A percentile compares a stretch with the other conserved stretches of the same genome.
phyloP scores from a whole-genome alignment of 805 yeast species.

The Tetrapisispora pingtungensis region DNA sequence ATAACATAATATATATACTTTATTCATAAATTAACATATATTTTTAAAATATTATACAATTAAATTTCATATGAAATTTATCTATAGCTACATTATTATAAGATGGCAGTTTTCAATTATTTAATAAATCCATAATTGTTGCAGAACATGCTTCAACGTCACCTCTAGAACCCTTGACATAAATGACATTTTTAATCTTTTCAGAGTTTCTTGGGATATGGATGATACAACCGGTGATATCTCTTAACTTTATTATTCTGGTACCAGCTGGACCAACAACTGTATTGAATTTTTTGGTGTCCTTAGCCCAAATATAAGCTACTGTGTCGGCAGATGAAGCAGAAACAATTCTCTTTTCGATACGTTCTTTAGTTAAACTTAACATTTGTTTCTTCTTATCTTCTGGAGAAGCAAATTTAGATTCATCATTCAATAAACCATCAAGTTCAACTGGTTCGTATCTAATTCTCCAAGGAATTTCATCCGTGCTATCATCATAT shows the following conservation, averaged over 20 bases:
- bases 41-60: background rate
- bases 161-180: slow-evolving; percentile 49
- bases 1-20: background rate
- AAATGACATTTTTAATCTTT: slow-evolving; percentile 41
- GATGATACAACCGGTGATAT: slow-evolving; percentile 47
- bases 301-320: slow-evolving; percentile 56
- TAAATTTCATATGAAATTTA: too few species aligned
- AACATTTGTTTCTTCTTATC: slow-evolving; percentile 41
- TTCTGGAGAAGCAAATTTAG: slow-evolving; percentile 26
- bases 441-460: slow-evolving; percentile 28
- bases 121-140: slow-evolving; percentile 26
- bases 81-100: too few species aligned
- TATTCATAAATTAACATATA: background rate
- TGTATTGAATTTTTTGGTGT: slow-evolving; percentile 43
- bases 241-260: slow-evolving; percentile 52
- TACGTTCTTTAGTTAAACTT: slow-evolving; percentile 23
- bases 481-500: slow-evolving; percentile 19
- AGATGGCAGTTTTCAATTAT: background rate
- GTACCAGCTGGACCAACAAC: slow-evolving; percentile 73
- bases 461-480: slow-evolving; percentile 58
- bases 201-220: slow-evolving; percentile 53
- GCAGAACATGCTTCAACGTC: slow-evolving; percentile 42
- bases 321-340: slow-evolving; percentile 37
- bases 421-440: slow-evolving; percentile 23
- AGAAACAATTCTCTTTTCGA: slow-evolving; percentile 40